Conservation (phyloP, 2,329 filamentous ascomycete genomes). For the Fonsecaea nubica region DNA sequence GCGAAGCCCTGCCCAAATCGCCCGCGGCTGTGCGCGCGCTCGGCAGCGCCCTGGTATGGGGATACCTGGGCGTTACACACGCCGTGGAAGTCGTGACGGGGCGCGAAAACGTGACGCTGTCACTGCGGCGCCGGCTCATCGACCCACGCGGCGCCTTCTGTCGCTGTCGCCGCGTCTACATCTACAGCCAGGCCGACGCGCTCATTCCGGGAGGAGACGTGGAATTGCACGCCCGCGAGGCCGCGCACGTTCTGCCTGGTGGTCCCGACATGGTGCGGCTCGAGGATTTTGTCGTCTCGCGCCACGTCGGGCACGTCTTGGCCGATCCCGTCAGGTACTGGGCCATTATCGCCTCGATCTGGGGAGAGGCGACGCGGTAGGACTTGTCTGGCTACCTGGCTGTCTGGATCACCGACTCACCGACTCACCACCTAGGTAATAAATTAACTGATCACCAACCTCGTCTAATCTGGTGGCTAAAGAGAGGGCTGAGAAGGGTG, state of each 20-base stretch:
- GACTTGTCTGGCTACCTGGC: no score
- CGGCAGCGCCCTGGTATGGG: slow-evolving; percentile 40
- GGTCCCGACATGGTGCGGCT: slow-evolving; percentile 44
- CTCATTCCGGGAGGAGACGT: slow-evolving; percentile 58
- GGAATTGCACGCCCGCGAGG: slow-evolving; percentile 50
- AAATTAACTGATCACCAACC: no score
- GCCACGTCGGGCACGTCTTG: slow-evolving; percentile 61
- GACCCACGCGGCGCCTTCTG: slow-evolving; percentile 46
- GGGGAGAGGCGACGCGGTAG: slow-evolving; percentile 44
- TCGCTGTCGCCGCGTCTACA: slow-evolving; percentile 51
- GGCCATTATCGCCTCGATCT: slow-evolving; percentile 55
- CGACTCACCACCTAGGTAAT: no score
- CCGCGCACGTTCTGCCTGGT: not conserved
- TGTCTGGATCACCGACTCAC: no score
- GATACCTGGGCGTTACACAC: slow-evolving; percentile 51
- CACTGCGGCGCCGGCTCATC: slow-evolving; percentile 43
- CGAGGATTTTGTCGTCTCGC: slow-evolving; percentile 57
- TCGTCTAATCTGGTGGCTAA: no score
- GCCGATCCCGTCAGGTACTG: slow-evolving; percentile 59
- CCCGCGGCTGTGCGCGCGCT: slow-evolving; percentile 12
- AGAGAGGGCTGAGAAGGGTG: no score
- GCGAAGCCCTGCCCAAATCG: slow-evolving; percentile 30
- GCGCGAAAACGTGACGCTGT: slow-evolving; percentile 41
- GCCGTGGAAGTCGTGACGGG: slow-evolving; percentile 42
- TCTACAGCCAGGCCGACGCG: slow-evolving; percentile 59